These are phyloP conservation scores for Pyrus pyrifolia DNA, from an alignment of 306 rosid species.

Conservation along the genomic window DNA sequence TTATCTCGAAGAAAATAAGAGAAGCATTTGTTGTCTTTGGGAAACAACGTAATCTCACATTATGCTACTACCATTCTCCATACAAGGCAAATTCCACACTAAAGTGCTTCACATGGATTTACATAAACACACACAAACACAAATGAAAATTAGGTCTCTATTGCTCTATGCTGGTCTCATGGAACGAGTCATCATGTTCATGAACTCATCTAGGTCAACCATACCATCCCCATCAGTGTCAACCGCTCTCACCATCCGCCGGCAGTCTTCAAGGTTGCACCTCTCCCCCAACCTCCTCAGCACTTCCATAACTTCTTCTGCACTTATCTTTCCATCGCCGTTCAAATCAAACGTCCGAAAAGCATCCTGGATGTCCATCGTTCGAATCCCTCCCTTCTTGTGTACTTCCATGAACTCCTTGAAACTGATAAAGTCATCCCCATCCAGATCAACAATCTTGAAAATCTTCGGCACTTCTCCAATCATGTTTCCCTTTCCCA, in stretches of 20 bases:
- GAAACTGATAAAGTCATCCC: conserved; percentile 73
- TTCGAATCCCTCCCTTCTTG: conserved; percentile 53
- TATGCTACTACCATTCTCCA: too few species aligned
- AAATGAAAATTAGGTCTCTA: not conserved
- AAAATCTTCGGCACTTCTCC: conserved; percentile 65
- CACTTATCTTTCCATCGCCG: conserved; percentile 76
- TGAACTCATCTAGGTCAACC: conserved; percentile 79
- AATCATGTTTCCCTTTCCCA: conserved; percentile 42
- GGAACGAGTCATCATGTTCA: conserved; percentile 68
- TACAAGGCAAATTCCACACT: not conserved
- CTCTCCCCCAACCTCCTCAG: conserved; percentile 60
- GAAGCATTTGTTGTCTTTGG: not conserved
- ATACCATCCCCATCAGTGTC: conserved; percentile 76
- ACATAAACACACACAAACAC: not conserved
- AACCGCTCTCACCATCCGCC: conserved; percentile 64
- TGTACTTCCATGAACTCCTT: conserved; percentile 70
- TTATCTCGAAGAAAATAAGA: not conserved
- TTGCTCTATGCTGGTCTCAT: not conserved
- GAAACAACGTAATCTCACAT: not conserved
- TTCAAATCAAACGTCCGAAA: conserved; percentile 57
- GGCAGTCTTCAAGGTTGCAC: conserved; percentile 67
- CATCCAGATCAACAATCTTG: conserved; percentile 58
- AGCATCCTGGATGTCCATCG: conserved; percentile 54
- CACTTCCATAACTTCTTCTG: conserved; percentile 66
- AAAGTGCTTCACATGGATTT: not conserved